phyloP scores from a whole-genome alignment of 495 filamentous ascomycete genomes.

The Clohesyomyces aquaticus region DNA sequence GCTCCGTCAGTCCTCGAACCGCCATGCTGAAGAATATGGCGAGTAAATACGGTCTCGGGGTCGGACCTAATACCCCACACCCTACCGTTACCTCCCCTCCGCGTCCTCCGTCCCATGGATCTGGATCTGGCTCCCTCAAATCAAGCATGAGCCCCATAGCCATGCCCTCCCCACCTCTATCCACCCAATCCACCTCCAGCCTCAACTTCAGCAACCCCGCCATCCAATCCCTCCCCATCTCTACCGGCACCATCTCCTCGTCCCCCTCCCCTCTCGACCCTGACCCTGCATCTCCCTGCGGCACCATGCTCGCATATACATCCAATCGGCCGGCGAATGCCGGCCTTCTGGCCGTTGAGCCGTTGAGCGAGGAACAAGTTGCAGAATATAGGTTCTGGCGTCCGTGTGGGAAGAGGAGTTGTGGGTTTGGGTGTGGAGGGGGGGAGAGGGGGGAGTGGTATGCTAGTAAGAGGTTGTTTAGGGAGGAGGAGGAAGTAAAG shows the following conservation, averaged over 20 bases:
- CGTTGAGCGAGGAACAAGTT: constrained; percentile 33
- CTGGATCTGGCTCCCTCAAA: too few relatives aligned
- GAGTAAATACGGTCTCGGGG: constrained; percentile 23
- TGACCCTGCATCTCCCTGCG: constrained; percentile 11
- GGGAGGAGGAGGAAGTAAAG: constrained; percentile 16
- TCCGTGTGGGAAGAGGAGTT: constrained; percentile 31
- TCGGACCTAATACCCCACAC: too few relatives aligned
- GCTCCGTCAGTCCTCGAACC: constrained; percentile 23
- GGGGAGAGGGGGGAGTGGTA: constrained; percentile 18
- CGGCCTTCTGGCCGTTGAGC: constrained; percentile 27
- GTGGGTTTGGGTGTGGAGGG: constrained; percentile 34
- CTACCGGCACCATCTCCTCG: constrained; percentile 15
- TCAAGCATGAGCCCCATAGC: too few relatives aligned
- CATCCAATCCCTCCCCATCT: constrained; percentile 8
- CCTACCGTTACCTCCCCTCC: too few relatives aligned
- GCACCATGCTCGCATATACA: constrained; percentile 29
- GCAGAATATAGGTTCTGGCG: constrained; percentile 40
- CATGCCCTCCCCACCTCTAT: neutral
- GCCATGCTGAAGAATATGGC: constrained; percentile 35
- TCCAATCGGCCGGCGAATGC: constrained; percentile 16
- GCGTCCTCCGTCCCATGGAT: too few relatives aligned
- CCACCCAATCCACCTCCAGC: neutral
- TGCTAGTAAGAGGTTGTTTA: constrained; percentile 31
- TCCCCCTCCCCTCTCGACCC: constrained; percentile 8
- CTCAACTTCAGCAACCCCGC: neutral